These are phyloP conservation scores for Penicillium nucicola DNA, from an alignment of 495 filamentous ascomycete genomes.

Conservation along the genomic window DNA sequence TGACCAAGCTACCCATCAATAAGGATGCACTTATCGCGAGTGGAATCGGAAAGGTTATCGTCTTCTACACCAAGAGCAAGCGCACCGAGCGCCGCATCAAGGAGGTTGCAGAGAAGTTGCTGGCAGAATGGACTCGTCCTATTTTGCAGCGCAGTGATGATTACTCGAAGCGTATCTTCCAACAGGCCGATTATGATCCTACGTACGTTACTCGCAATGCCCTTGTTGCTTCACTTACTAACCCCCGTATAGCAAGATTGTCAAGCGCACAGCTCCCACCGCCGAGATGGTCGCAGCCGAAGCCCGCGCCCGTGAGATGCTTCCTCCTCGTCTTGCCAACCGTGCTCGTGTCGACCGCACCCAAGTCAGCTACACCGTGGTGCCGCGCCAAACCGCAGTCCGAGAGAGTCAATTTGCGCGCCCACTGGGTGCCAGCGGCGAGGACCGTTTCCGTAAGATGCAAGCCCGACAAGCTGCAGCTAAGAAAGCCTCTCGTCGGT, in stretches of 20 bases:
- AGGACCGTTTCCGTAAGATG: slow-evolving; percentile 81
- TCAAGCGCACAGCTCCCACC: slow-evolving; percentile 43
- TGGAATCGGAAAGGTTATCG: slow-evolving; percentile 90
- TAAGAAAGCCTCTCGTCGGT: slow-evolving; percentile 44
- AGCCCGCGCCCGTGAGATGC: slow-evolving; percentile 67
- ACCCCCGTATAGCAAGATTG: slow-evolving; percentile 40
- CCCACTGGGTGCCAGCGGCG: slow-evolving; percentile 68
- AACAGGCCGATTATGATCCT: slow-evolving; percentile 56
- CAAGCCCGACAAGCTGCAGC: slow-evolving; percentile 62
- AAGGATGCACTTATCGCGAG: slow-evolving; percentile 86
- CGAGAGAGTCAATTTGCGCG: slow-evolving; percentile 51
- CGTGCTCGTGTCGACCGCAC: slow-evolving; percentile 67
- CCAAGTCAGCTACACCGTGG: slow-evolving; percentile 78
- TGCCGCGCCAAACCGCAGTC: slow-evolving; percentile 59
- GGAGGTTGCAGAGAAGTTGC: slow-evolving; percentile 81
- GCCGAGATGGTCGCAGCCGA: slow-evolving; percentile 55
- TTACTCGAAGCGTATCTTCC: slow-evolving; percentile 73
- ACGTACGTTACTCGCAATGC: slow-evolving; percentile 34
- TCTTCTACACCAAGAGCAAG: slow-evolving; percentile 96
- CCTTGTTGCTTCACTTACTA: slow-evolving; percentile 9
- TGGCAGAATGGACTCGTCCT: slow-evolving; percentile 95
- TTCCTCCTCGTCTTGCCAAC: slow-evolving; percentile 65
- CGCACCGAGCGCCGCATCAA: slow-evolving; percentile 83
- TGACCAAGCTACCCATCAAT: slow-evolving; percentile 77
- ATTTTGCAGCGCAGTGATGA: slow-evolving; percentile 91